Base-by-base conservation (phyloP, 1,284 basidiomycete genomes). In the Vanrija sp. region DNA sequence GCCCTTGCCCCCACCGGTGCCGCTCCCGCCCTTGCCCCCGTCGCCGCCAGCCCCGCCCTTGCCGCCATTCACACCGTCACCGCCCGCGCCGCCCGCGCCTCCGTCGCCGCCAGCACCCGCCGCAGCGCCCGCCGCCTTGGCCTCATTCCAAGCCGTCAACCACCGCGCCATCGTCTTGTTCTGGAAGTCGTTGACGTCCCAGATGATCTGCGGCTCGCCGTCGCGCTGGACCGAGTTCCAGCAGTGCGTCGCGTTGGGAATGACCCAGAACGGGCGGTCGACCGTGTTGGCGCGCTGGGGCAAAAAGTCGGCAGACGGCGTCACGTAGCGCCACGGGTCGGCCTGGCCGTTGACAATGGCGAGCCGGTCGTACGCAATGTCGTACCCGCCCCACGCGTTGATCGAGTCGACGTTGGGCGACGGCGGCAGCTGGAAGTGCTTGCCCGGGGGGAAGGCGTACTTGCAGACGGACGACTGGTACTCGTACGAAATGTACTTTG, bases 251-350 rank as follows among this genome's bases (percentile, higher is more conserved):
- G n/a, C 38, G 38, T 20, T 20, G 16, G 16, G 38, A 39, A 39
- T 39, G 38, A 39, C 38, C 2, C 9, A 20, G 19, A 20, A 18
- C n/a, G 38, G 38, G 15, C n/a, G n/a, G 7, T 19, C 6, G n/a
- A 18, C 15, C 10, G 38, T 39, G 10, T 9, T 14, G 16, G n/a
- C 10, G 8, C 38, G 38, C n/a, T 38, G 24, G n/a, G 36, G 31
- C 10, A 47, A 35, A 37, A 19, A 35, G 15, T 23, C 22, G 18
- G 45, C 38, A 12, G n/a, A 22, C 1, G 39, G 41, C 4, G 51
- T 36, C 15, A 84, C 85, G 0, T 89, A 87, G 57, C 86, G 82
- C 91, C 92, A 96, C 5, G 92, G 90, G 73, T 95, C 90, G 23
- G 57, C 49, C 44, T 64, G 63, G 8, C 63, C 60, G 41, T 63